These are phyloP conservation scores for Ambrosia hybrid DNA, from an alignment of 140 eudicot genomes.

Conservation along the genomic window DNA sequence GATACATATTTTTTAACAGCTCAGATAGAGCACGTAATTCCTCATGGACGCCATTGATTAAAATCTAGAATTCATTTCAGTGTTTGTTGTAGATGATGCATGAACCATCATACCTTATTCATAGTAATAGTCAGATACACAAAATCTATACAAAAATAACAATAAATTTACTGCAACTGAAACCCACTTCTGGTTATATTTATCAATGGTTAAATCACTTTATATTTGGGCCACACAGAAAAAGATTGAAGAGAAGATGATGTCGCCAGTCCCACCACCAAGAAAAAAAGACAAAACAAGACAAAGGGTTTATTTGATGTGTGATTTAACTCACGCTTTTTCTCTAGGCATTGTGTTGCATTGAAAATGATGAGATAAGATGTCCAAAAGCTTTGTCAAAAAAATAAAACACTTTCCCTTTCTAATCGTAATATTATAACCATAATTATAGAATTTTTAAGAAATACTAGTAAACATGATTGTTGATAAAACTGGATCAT, in stretches of 20 bases:
- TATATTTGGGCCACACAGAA: conserved; percentile 9
- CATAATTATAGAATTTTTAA: conserved; percentile 1
- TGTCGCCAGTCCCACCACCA: conserved; percentile 14
- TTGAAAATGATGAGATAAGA: conserved; percentile 17
- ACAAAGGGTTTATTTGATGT: conserved; percentile 19
- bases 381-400: conserved; percentile 31
- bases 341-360: conserved; percentile 31
- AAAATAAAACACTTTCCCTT: conserved; percentile 8
- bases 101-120: no score
- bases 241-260: conserved; percentile 29
- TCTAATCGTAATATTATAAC: conserved; percentile 22
- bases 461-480: no score
- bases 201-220: not conserved
- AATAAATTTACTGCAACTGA: not conserved
- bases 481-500: no score
- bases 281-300: conserved; percentile 5
- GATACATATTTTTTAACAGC: no score
- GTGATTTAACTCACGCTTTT: conserved; percentile 28
- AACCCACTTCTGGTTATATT: not conserved
- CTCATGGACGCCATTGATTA: no score
- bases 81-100: no score
- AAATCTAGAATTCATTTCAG: no score
- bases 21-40: no score
- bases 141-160: not conserved
- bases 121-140: no score